Base-by-base conservation (phyloP, 2,329 filamentous ascomycete genomes). In the Diaporthe vexans region DNA sequence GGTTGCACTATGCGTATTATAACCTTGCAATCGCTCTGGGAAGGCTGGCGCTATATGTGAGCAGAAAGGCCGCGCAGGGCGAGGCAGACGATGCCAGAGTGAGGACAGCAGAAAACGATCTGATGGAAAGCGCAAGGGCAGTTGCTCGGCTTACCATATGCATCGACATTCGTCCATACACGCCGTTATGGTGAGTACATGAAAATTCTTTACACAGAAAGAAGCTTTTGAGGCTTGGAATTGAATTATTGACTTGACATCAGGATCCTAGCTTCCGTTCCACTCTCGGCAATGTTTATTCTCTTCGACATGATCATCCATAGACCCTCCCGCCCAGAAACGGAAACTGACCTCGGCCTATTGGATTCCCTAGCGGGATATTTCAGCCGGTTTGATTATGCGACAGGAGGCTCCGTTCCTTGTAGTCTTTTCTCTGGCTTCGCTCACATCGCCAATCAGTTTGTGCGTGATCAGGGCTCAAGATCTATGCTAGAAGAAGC, bases 231-330 rank as follows among this genome's bases (percentile, higher is more conserved):
- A 3, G 35, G 35, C 5, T 15, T 21, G 7, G 3, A 21, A n/a
- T 2, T 3, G 26, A 33, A 9, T 7, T 15, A 2, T 26, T 65
- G 4, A 65, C 10, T 9, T 19, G 8, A 51, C 4, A 1, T 1
- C 15, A 65, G 59, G 40, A 24, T 65, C 35, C 15, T 65, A 33
- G 59, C 59, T n/a, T 3, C 40, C 8, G 4, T n/a, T 3, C 59
- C 59, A 11, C 40, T 65, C 5, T 65, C 59, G 4, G 59, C 59
- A 24, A 65, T 65, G 59, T 65, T 65, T 33, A 24, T 65, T 51
- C 59, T 65, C 26, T 65, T 65, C 26, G 40, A 65, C 59, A 51
- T 65, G 59, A 40, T 65, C 2, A 35, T 65, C 4, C 26, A 65
- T 1, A 35, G 33, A 4, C 59, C 59, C 26, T 24, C 26, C 9